These are phyloP conservation scores for Botryotinia globosa DNA, from an alignment of 2,329 filamentous ascomycete species.

Conservation along the genomic window DNA sequence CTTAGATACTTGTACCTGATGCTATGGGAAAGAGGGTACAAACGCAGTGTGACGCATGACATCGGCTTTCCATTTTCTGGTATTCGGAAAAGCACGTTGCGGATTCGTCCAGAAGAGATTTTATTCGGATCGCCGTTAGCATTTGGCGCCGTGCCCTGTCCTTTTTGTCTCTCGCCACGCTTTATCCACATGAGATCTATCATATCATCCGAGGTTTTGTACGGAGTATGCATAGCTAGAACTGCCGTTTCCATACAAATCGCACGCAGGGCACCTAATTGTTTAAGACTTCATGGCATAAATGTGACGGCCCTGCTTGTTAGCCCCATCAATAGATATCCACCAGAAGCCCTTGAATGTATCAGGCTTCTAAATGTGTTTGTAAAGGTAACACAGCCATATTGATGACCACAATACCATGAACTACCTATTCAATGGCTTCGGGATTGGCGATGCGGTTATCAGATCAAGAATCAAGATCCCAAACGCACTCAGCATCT, in stretches of 20 bases:
- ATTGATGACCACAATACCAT: background rate
- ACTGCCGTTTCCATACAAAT: constrained; percentile 7
- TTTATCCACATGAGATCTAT: constrained; percentile 14
- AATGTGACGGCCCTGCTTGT: background rate
- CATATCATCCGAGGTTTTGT: constrained; percentile 10
- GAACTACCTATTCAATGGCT: background rate
- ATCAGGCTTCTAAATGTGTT: constrained; percentile 13
- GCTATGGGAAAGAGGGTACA: constrained; percentile 9
- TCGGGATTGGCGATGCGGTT: constrained; percentile 5
- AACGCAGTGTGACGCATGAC: constrained; percentile 22
- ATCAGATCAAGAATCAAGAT: constrained; percentile 12
- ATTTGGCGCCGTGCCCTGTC: constrained; percentile 16
- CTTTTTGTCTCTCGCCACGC: background rate
- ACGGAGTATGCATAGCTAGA: background rate
- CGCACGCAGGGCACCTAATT: background rate
- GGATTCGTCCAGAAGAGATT: constrained; percentile 17
- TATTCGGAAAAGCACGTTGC: constrained; percentile 10
- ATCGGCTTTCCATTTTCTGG: constrained; percentile 14
- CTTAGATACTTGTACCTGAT: constrained; percentile 11
- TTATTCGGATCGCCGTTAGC: background rate
- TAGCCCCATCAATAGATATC: background rate
- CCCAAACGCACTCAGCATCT: background rate
- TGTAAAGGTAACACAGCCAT: constrained; percentile 3
- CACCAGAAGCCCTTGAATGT: background rate
- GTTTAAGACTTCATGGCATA: constrained; percentile 5